Conservation (phyloP, 495 filamentous ascomycete species). For the Podospora conica region DNA sequence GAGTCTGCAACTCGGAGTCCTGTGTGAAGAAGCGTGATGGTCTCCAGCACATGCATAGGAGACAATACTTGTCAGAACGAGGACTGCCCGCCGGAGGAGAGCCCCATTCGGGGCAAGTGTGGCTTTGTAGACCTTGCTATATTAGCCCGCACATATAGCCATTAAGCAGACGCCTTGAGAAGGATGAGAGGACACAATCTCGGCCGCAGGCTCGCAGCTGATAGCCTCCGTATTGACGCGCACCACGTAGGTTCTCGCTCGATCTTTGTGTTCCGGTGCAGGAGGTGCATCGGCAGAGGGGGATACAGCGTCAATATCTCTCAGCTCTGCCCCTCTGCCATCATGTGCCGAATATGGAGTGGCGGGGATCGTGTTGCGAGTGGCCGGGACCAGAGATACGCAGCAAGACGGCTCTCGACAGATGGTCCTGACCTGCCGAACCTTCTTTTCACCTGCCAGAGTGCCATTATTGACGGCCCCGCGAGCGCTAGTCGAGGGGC, state of each 20-base stretch:
- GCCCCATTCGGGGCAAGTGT: constrained; percentile 21
- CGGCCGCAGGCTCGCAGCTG: constrained; percentile 33
- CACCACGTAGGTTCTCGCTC: constrained; percentile 12
- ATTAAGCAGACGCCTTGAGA: constrained; percentile 31
- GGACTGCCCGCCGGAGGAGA: constrained; percentile 5
- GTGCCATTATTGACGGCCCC: constrained; percentile 9
- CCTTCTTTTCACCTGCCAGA: constrained; percentile 8
- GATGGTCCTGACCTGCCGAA: constrained; percentile 9
- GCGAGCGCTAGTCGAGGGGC: constrained; percentile 5
- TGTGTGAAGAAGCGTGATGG: constrained; percentile 4
- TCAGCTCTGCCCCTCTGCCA: neutral
- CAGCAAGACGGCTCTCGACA: neutral
- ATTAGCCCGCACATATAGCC: constrained; percentile 42
- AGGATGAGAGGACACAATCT: constrained; percentile 32
- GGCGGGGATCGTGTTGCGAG: neutral
- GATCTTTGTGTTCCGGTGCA: constrained; percentile 12
- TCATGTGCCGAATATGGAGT: neutral
- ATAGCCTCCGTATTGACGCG: constrained; percentile 21
- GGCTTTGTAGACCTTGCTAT: constrained; percentile 30
- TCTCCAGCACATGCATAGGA: constrained; percentile 12
- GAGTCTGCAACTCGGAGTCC: neutral
- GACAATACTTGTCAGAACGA: constrained; percentile 8
- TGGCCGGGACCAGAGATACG: neutral
- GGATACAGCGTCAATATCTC: neutral
- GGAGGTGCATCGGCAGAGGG: constrained; percentile 4